Evolutionary conservation across 2,329 filamentous ascomycete genomes (phyloP).

Genomic region (Emydomyces testavorans): DNA sequence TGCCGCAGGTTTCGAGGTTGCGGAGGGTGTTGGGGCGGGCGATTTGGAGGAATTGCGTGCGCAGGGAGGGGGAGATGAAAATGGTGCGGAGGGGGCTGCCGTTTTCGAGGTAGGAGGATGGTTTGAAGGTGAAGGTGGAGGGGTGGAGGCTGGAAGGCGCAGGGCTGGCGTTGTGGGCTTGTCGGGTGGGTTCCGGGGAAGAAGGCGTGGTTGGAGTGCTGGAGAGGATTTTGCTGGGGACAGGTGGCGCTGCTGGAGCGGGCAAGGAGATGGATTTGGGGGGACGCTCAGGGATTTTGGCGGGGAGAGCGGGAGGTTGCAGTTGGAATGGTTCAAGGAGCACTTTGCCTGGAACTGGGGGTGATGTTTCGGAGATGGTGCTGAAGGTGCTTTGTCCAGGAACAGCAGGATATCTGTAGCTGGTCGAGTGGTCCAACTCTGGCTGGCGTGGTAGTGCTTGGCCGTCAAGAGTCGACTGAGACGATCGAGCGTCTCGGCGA

Average conservation of each 20-base stretch:
- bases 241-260: constrained; percentile 10
- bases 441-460: not conserved
- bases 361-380: constrained; percentile 16
- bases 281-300: constrained; percentile 27
- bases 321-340: constrained; percentile 16
- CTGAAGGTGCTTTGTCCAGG: constrained; percentile 28
- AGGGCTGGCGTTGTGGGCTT: not conserved
- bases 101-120: constrained; percentile 80
- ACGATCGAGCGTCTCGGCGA: not conserved
- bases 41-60: constrained; percentile 59
- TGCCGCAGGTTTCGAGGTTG: constrained; percentile 89
- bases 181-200: constrained; percentile 21
- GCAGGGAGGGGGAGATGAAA: constrained; percentile 69
- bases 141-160: constrained; percentile 24
- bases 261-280: constrained; percentile 13
- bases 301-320: constrained; percentile 30
- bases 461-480: not conserved
- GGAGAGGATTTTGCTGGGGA: constrained; percentile 15
- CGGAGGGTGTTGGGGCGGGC: constrained; percentile 64
- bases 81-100: constrained; percentile 76
- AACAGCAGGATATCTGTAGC: constrained; percentile 36
- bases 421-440: not conserved
- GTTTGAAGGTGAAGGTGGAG: constrained; percentile 63
- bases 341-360: constrained; percentile 24
- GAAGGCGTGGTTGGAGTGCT: constrained; percentile 14